Base-by-base conservation (phyloP, 768 basidiomycete genomes). In the Hygrophorus pudorinus region DNA sequence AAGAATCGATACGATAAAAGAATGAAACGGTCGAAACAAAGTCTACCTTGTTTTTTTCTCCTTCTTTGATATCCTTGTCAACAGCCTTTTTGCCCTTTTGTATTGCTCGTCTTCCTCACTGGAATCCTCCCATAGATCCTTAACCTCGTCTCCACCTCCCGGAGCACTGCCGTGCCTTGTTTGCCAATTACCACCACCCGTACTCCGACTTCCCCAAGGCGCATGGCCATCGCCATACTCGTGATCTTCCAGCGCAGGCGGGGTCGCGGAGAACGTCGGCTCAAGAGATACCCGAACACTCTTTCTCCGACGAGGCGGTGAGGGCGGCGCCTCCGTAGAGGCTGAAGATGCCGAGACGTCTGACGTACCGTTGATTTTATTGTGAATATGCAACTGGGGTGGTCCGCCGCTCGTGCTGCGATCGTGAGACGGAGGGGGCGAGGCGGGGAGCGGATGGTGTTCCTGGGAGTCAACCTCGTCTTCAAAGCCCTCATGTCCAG, bases 221-320 rank as follows among this genome's bases (percentile, higher is more conserved):
- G 48, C 51, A 49, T 12, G 46, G 44, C 55, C 54, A 56, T 8
- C 58, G 56, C 12, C 32, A 13, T 14, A n/a, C 16, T 62, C 68
- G 5, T 76, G 73, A 45, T 81, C 71, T 18, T 75, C 73, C 37
- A 73, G 57, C 30, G 78, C 79, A 31, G 81, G 82, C 6, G 85
- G 83, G 1, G 85, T 73, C 0, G 78, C 63, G 5, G 82, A 82
- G 57, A 82, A 86, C 28, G 82, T 85, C 8, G 87, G 87, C 35
- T 79, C 72, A 30, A 88, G 59, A 21, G 82, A 85, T 41, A 90
- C 79, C 5, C 87, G 68, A 28, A 90, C 87, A 53, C 84, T 86
- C 62, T 89, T 89, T 51, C 72, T 59, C 41, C 72, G 60, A 43
- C 59, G 59, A 6, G 66, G 53, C 39, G 29, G 21, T 28, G 28